phyloP scores from a whole-genome alignment of 768 basidiomycete species.

The Termitomyces sp. region DNA sequence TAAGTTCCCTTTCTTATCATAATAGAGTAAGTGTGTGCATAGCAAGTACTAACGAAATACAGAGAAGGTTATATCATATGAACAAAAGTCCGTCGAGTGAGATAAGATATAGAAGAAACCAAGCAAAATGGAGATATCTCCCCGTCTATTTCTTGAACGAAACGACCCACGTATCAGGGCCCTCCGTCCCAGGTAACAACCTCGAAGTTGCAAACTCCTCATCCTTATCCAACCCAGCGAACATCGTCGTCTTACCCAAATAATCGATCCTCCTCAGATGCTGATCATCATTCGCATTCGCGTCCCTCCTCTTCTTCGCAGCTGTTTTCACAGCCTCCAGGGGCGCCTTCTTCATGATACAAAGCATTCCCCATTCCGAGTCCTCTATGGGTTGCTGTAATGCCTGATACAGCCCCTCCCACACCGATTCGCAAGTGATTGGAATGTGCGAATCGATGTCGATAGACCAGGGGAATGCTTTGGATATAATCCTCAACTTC shows the following conservation, averaged over 20 bases:
- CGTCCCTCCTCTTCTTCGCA: conserved; percentile 40
- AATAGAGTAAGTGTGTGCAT: no score
- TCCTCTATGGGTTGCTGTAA: conserved; percentile 53
- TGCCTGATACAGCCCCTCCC: conserved; percentile 43
- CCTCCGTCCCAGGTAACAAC: conserved; percentile 37
- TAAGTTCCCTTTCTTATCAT: no score
- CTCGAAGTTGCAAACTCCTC: conserved; percentile 49
- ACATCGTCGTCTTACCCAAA: conserved; percentile 52
- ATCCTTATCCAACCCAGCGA: conserved; percentile 58
- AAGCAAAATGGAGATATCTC: background rate
- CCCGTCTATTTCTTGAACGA: conserved; percentile 27
- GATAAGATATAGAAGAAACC: background rate
- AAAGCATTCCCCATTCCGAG: conserved; percentile 62
- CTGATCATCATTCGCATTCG: conserved; percentile 27
- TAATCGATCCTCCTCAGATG: conserved; percentile 55
- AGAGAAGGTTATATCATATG: background rate
- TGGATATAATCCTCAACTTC: conserved; percentile 50
- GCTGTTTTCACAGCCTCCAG: conserved; percentile 43
- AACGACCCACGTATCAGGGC: conserved; percentile 56
- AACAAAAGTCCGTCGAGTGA: background rate
- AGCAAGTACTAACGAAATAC: background rate
- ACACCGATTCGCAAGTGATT: conserved; percentile 48
- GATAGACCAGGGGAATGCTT: conserved; percentile 61
- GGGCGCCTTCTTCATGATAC: conserved; percentile 31
- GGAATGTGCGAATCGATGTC: conserved; percentile 38